Evolutionary conservation across 106 monocot genomes (phyloP), one percentile per base, ranked within the genome.

Genomic region (Amphibolis antarctica): DNA sequence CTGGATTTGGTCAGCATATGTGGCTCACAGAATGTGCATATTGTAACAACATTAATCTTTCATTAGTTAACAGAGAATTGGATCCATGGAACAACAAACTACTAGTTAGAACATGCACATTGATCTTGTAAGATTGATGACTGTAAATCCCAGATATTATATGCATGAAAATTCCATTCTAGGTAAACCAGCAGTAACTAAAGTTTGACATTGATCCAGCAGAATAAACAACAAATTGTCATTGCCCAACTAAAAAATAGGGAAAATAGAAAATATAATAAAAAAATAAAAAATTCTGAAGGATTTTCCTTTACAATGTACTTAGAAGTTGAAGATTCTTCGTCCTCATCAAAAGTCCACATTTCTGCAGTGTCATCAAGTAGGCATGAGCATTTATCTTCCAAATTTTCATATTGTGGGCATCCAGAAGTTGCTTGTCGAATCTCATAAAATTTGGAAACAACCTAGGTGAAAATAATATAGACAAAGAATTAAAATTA

Each of bases 221-320:
- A 36, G 36, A 36, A 36, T 36, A 36, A 7, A 36, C 36, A 21
- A 61, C 28, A 22, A 5, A 44, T 21, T 63, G 25, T 15, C 27
- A 10, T 47, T 46, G 46, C 23, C 47, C 24, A 45, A 63, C 44
- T 45, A 28, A 46, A 1, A 9, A 63, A 63, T 47, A 46, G n/a
- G n/a, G n/a, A n/a, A n/a, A 60, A 49, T 0, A 49, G n/a, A n/a
- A n/a, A n/a, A n/a, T n/a, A 42, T 21, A 23, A 57, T 6, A 42
- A 24, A 17, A 57, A 5, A 57, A 43, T 60, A 28, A 44, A 43
- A 36, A 54, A 14, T 52, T 22, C 66, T 24, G 28, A 17, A 71
- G 68, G 51, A 50, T 23, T 65, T 60, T 71, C 28, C 56, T 76
- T 82, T 87, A 91, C 96, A 73, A 98, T 98, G 82, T 98, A 91